These are phyloP conservation scores for Ophiosphaerella narmari DNA, from an alignment of 2,329 filamentous ascomycete genomes.

Conservation along the genomic window DNA sequence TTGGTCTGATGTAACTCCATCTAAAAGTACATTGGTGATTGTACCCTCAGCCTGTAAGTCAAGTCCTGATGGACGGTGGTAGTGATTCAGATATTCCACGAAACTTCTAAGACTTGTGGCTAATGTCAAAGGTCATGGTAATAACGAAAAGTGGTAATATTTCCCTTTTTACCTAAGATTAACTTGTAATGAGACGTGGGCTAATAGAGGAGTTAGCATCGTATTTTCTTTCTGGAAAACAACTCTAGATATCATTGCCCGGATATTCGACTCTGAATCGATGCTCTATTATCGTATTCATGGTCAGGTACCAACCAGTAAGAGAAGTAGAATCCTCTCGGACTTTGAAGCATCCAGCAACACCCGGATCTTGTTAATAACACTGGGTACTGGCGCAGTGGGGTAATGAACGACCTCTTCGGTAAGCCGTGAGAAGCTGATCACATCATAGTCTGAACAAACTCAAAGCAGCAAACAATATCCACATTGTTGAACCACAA, in stretches of 20 bases:
- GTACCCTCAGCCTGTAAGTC: no score
- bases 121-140: no score
- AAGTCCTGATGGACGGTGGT: no score
- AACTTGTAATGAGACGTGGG: no score
- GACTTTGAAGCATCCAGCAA: slow-evolving; percentile 3
- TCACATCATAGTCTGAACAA: neutral
- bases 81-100: no score
- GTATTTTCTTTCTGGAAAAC: slow-evolving; percentile 6
- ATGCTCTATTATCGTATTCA: neutral
- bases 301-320: neutral
- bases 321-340: slow-evolving; percentile 10
- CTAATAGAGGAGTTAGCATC: no score
- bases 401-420: slow-evolving; percentile 17
- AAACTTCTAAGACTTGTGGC: no score
- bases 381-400: slow-evolving; percentile 27
- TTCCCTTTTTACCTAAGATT: no score
- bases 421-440: no score
- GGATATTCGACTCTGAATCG: slow-evolving; percentile 13
- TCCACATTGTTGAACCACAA: slow-evolving; percentile 34
- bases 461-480: slow-evolving; percentile 12
- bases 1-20: no score
- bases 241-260: slow-evolving; percentile 35
- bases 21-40: no score
- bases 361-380: slow-evolving; percentile 16
- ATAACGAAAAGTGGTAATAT: no score